These are phyloP conservation scores for Phylloporus rhodoxanthus DNA, from an alignment of 768 basidiomycete species.

Conservation along the genomic window DNA sequence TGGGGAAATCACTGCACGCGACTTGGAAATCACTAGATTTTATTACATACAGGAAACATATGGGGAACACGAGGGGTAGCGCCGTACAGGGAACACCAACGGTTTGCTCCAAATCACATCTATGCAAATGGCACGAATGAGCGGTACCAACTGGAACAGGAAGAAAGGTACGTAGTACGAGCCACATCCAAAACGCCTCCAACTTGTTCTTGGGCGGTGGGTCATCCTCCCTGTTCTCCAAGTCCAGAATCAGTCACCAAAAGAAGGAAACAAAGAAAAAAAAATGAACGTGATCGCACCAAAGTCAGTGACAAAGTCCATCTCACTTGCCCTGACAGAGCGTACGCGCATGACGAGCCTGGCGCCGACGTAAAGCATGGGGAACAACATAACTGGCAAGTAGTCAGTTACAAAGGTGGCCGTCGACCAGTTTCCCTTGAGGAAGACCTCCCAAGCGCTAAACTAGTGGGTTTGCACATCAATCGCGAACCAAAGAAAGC, in stretches of 20 bases:
- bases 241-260: neutral
- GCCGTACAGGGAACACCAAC: neutral
- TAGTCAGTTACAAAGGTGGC: conserved; percentile 42
- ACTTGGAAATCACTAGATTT: too few relatives aligned
- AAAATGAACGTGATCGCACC: conserved; percentile 24
- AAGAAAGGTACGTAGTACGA: conserved; percentile 18
- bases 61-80: neutral
- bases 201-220: conserved; percentile 22
- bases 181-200: conserved; percentile 27
- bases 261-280: neutral
- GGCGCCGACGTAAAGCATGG: conserved; percentile 37
- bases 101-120: neutral
- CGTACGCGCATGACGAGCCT: conserved; percentile 15
- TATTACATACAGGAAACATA: too few relatives aligned
- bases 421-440: conserved; percentile 33
- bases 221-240: conserved; percentile 20
- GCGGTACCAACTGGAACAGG: too few relatives aligned
- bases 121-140: neutral
- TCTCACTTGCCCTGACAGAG: conserved; percentile 8
- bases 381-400: conserved; percentile 40
- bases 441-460: conserved; percentile 38
- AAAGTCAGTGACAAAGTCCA: conserved; percentile 26
- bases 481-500: neutral
- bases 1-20: neutral
- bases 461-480: conserved; percentile 23